Evolutionary conservation across 441 rosid species (phyloP), one percentile per base, ranked within the genome.

Genomic region (Aleurites moluccanus): DNA sequence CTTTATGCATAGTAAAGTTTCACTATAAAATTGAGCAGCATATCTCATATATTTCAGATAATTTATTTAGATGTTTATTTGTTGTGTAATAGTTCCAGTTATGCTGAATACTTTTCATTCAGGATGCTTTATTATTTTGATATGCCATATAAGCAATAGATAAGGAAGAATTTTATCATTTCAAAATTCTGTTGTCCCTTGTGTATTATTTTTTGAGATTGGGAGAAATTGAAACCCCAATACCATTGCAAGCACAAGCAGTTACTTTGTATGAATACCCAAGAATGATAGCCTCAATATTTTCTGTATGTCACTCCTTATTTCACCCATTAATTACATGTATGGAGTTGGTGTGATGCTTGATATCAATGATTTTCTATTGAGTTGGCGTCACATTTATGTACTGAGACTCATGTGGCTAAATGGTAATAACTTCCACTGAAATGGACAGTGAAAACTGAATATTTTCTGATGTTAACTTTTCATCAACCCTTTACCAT

Each of bases 331-430:
- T 61, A 61, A 30, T 61, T 13, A 14, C 2, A 61, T 61, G 21
- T 59, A 25, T 61, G 61, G 61, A 56, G n/a, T 23, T 53, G 13
- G 65, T 28, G 35, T 61, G 42, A 61, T 61, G 65, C 65, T 61
- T 14, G 40, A 42, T 61, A 53, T 56, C 13, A 61, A 15, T 28
- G 40, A 61, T 30, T 16, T 61, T 28, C 40, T 27, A 28, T 30
- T 61, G 10, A 23, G 16, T 61, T 61, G n/a, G 40, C 42, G 30
- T 61, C 3, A 30, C 65, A 61, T 2, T 14, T 56, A 1, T 56
- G 14, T 5, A 30, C 4, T 56, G 65, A 61, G 35, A 30, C 1
- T 13, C 3, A 1, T 10, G 3, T 61, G 20, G 42, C 65, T 61
- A 61, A 61, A 28, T 28, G 21, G 10, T n/a, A 6, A 21, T 56